These are phyloP conservation scores for Podaxis sp. DNA, from an alignment of 768 basidiomycete species.

Conservation along the genomic window DNA sequence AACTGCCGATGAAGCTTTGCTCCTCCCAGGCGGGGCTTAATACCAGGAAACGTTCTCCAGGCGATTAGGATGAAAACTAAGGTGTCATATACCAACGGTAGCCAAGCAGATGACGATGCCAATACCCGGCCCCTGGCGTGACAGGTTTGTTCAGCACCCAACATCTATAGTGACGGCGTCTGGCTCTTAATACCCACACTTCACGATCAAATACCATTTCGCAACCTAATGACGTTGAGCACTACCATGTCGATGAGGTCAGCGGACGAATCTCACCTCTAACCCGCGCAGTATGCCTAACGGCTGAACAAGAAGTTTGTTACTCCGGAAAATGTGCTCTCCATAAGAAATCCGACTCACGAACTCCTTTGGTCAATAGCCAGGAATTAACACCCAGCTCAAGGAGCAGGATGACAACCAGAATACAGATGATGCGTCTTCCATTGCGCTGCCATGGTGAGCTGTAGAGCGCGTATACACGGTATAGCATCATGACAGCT, in stretches of 20 bases:
- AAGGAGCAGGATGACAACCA: conserved; percentile 31
- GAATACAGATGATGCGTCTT: conserved; percentile 20
- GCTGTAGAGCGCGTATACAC: conserved; percentile 37
- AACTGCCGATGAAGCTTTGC: conserved; percentile 35
- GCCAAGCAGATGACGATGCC: conserved; percentile 48
- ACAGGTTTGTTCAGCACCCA: not conserved
- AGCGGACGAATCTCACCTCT: not conserved
- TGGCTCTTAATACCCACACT: not conserved
- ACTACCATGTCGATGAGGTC: not conserved
- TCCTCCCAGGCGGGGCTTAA: conserved; percentile 21
- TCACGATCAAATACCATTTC: conserved; percentile 33
- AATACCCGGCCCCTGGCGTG: conserved; percentile 24
- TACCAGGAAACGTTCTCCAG: conserved; percentile 30
- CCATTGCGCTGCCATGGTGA: not conserved
- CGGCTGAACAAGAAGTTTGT: conserved; percentile 23
- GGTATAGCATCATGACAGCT: conserved; percentile 55
- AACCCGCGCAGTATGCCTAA: conserved; percentile 8
- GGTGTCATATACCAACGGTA: conserved; percentile 46
- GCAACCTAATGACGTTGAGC: conserved; percentile 26
- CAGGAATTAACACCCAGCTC: conserved; percentile 46
- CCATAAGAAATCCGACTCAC: conserved; percentile 28
- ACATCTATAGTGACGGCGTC: not conserved
- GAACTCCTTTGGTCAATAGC: conserved; percentile 44
- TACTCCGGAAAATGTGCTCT: not conserved
- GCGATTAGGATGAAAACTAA: conserved; percentile 35